These are phyloP conservation scores for Gossypium stocksii DNA, from an alignment of 345 rosid genomes.

Conservation along the genomic window DNA sequence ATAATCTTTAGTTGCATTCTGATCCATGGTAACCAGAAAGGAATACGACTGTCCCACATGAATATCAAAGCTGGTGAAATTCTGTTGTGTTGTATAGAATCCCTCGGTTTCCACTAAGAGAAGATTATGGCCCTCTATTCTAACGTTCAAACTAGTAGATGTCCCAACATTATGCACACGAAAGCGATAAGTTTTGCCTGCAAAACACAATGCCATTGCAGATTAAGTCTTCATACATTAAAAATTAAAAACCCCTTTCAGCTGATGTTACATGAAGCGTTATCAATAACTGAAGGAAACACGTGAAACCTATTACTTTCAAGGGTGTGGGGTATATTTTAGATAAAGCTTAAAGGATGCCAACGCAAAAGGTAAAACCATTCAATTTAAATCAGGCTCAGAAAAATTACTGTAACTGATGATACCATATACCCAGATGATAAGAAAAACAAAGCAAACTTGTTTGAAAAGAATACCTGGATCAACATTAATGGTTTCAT, in stretches of 20 bases:
- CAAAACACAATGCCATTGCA: conserved; percentile 17
- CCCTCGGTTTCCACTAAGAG: conserved; percentile 90
- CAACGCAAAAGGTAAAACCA: background rate
- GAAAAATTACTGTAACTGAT: background rate
- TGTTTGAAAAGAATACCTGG: conserved; percentile 46
- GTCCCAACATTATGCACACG: conserved; percentile 88
- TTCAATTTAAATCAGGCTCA: background rate
- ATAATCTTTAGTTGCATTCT: conserved; percentile 74
- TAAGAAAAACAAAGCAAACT: conserved; percentile 1
- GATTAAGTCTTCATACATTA: background rate
- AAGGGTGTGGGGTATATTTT: no score
- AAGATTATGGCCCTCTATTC: conserved; percentile 88
- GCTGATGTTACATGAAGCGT: background rate
- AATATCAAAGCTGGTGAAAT: conserved; percentile 69
- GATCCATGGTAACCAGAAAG: conserved; percentile 88
- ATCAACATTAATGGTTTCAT: conserved; percentile 60
- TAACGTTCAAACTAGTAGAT: conserved; percentile 86
- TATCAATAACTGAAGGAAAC: background rate
- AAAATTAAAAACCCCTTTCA: background rate
- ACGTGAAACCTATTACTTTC: no score
- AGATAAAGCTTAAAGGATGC: background rate
- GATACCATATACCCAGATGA: background rate
- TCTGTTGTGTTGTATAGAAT: conserved; percentile 58
- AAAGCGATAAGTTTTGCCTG: conserved; percentile 86
- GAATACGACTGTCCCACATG: conserved; percentile 95